A percentile compares a stretch with the other conserved stretches of the same genome.
These are phyloP conservation scores for Corynascus novoguineensis DNA, from an alignment of 495 filamentous ascomycete species.

Conservation along the genomic window DNA sequence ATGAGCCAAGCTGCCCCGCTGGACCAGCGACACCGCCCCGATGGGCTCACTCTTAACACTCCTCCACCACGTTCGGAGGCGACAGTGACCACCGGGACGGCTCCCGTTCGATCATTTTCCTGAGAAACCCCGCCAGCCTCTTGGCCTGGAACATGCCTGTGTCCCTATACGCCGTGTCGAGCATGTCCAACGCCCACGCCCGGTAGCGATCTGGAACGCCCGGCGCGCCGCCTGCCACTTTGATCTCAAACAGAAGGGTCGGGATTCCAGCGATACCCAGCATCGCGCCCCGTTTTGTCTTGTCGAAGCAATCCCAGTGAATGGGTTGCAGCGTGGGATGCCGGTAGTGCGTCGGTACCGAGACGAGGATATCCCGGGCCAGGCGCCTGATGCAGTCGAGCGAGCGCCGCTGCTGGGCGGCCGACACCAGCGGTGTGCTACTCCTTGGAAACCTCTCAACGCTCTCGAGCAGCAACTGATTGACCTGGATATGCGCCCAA, in stretches of 20 bases:
- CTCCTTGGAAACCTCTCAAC: constrained; percentile 30
- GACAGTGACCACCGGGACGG: background rate
- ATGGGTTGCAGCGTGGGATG: constrained; percentile 33
- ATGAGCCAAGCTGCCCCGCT: background rate
- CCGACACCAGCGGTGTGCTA: constrained; percentile 32
- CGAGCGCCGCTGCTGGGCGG: constrained; percentile 30
- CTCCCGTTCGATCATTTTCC: constrained; percentile 7
- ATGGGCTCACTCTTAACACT: background rate
- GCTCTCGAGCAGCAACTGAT: constrained; percentile 45
- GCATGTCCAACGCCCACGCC: constrained; percentile 33
- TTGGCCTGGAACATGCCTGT: constrained; percentile 45
- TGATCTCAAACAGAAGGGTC: constrained; percentile 38
- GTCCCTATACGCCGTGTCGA: constrained; percentile 39
- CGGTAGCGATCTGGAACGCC: constrained; percentile 34
- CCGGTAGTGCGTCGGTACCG: constrained; percentile 42
- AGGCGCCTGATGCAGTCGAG: constrained; percentile 29
- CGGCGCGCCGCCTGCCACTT: constrained; percentile 38
- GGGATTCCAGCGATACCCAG: constrained; percentile 42
- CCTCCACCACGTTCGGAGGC: background rate
- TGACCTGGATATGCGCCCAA: constrained; percentile 52
- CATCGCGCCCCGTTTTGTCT: constrained; percentile 35
- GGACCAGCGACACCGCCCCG: background rate
- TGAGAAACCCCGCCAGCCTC: constrained; percentile 32
- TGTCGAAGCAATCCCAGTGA: constrained; percentile 29
- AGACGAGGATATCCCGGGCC: constrained; percentile 39